Evolutionary conservation across 331 rosid species (phyloP).

Genomic region (Erythrophleum ivorense): DNA sequence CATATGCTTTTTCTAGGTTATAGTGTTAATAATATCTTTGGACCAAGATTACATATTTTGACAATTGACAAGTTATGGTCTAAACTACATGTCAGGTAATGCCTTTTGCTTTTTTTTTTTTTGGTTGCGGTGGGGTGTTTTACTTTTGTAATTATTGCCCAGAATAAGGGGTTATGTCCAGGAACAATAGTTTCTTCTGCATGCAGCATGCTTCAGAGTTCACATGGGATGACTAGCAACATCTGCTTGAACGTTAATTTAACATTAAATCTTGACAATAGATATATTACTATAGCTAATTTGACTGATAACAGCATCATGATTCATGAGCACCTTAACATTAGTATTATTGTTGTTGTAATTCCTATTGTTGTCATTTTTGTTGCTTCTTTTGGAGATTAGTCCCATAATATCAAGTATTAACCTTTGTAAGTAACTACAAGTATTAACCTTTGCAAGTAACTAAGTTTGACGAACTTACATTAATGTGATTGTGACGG

Average conservation of each 20-base stretch:
- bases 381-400: too few relatives aligned
- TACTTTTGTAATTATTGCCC: too few relatives aligned
- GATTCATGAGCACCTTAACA: not conserved
- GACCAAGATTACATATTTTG: too few relatives aligned
- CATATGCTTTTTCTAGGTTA: not conserved
- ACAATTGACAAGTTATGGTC: too few relatives aligned
- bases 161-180: not conserved
- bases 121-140: too few relatives aligned
- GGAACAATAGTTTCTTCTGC: not conserved
- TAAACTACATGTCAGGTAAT: too few relatives aligned
- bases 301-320: not conserved
- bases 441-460: too few relatives aligned
- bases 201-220: not conserved
- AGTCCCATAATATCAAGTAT: not conserved
- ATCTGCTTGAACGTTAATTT: not conserved
- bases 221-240: not conserved
- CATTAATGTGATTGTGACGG: slow-evolving; percentile 49
- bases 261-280: not conserved
- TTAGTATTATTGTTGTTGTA: too few relatives aligned
- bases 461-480: slow-evolving; percentile 43
- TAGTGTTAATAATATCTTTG: too few relatives aligned
- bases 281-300: not conserved
- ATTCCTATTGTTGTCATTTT: too few relatives aligned
- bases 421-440: slow-evolving; percentile 14
- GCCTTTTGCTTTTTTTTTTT: too few relatives aligned